phyloP scores from a whole-genome alignment of 2,329 filamentous ascomycete genomes.

The Gnomoniopsis sp. region DNA sequence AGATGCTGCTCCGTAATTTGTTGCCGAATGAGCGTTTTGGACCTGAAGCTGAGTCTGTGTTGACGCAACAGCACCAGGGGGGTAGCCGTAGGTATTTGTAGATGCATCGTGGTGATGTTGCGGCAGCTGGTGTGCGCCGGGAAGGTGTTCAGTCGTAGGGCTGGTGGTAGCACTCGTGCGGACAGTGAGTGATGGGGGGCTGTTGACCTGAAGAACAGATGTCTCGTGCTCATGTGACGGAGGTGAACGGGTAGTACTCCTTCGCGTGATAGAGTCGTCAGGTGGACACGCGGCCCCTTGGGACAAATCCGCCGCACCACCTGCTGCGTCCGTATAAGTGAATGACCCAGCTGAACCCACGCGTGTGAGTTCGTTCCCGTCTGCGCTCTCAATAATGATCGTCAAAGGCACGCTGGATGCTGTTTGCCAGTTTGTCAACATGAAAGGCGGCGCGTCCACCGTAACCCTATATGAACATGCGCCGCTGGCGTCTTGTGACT shows the following conservation, averaged over 20 bases:
- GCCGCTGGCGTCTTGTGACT: conserved; percentile 52
- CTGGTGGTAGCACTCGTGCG: conserved; percentile 29
- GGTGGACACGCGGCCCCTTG: conserved; percentile 31
- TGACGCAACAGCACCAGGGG: conserved; percentile 42
- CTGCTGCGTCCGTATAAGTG: conserved; percentile 31
- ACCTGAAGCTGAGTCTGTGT: conserved; percentile 33
- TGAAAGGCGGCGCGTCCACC: conserved; percentile 63
- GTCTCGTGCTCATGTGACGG: conserved; percentile 19
- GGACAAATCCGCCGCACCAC: conserved; percentile 26
- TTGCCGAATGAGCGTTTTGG: conserved; percentile 7
- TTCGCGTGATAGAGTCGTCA: conserved; percentile 28
- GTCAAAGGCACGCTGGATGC: conserved; percentile 51
- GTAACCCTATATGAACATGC: conserved; percentile 68
- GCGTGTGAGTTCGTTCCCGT: conserved; percentile 52
- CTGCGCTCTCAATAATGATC: conserved; percentile 49
- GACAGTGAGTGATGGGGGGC: conserved; percentile 35
- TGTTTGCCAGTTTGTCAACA: conserved; percentile 47
- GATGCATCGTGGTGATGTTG: conserved; percentile 29
- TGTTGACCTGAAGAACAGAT: conserved; percentile 25
- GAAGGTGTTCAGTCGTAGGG: conserved; percentile 24
- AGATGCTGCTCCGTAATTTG: conserved; percentile 23
- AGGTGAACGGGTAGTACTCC: conserved; percentile 16
- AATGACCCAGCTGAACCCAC: conserved; percentile 43
- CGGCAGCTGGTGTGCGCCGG: conserved; percentile 22
- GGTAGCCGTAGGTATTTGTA: conserved; percentile 56